A percentile compares a stretch with the other conserved stretches of the same genome.
These are phyloP conservation scores for Neoboletus brunneissimus DNA, from an alignment of 768 basidiomycete genomes.

Conservation along the genomic window DNA sequence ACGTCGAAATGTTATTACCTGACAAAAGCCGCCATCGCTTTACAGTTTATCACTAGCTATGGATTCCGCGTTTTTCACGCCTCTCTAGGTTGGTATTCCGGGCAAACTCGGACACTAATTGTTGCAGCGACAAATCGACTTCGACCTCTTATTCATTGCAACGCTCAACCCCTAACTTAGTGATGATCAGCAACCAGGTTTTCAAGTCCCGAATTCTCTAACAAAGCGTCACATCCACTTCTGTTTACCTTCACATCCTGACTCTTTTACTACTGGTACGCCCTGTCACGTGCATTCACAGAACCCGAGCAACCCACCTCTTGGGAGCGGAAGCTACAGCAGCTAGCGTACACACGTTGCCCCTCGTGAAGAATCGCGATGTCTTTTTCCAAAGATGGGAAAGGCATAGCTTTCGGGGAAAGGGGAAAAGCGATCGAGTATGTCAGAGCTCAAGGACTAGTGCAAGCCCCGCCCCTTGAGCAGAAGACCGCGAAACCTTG, in stretches of 20 bases:
- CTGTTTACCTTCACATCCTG: no score
- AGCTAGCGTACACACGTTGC: constrained; percentile 18
- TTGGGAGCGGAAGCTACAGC: background rate
- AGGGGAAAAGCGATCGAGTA: constrained; percentile 1
- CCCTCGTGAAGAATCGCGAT: background rate
- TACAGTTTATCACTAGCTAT: no score
- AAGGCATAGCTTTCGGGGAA: background rate
- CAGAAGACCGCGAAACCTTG: constrained; percentile 26
- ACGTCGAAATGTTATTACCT: no score
- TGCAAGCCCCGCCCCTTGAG: constrained; percentile 28
- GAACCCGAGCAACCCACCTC: background rate
- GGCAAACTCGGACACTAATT: background rate
- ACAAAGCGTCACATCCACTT: background rate
- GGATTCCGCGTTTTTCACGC: background rate
- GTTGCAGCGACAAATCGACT: background rate
- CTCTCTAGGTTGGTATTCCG: background rate
- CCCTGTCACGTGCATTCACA: background rate
- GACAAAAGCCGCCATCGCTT: no score
- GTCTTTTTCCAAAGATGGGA: background rate
- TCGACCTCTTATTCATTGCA: background rate
- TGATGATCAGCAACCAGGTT: background rate
- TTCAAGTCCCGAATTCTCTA: background rate
- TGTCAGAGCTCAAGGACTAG: background rate
- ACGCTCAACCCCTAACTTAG: background rate
- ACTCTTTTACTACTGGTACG: background rate